phyloP scores from a whole-genome alignment of 2,329 filamentous ascomycete species.

The Alternaria sp. region DNA sequence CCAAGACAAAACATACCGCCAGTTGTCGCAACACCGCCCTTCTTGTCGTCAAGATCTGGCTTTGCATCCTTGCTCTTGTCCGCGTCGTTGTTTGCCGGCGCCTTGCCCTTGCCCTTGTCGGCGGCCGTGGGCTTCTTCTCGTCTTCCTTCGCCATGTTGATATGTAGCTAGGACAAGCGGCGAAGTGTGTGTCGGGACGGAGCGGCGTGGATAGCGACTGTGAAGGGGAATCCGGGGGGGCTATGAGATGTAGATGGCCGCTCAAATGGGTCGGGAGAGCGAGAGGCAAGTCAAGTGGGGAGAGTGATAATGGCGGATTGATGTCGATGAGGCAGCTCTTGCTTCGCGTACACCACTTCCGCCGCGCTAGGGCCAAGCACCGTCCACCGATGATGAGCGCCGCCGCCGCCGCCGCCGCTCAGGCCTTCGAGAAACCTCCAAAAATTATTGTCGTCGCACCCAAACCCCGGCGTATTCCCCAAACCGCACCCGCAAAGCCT shows the following conservation, averaged over 20 bases:
- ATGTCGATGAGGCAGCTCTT: slow-evolving; percentile 45
- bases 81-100: slow-evolving; percentile 69
- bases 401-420: neutral
- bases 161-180: slow-evolving; percentile 47
- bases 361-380: slow-evolving; percentile 34
- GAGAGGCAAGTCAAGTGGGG: slow-evolving; percentile 21
- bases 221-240: slow-evolving; percentile 1
- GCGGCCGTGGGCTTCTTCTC: slow-evolving; percentile 81
- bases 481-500: neutral
- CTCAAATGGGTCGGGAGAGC: slow-evolving; percentile 19
- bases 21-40: slow-evolving; percentile 72
- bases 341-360: slow-evolving; percentile 23
- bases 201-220: slow-evolving; percentile 20
- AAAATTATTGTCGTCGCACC: slow-evolving; percentile 27
- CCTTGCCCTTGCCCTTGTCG: slow-evolving; percentile 98
- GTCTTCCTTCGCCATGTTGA: slow-evolving; percentile 89
- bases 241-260: slow-evolving; percentile 2
- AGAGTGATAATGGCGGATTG: slow-evolving; percentile 31
- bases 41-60: slow-evolving; percentile 80
- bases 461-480: slow-evolving; percentile 3
- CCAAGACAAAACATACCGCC: slow-evolving; percentile 55
- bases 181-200: slow-evolving; percentile 34
- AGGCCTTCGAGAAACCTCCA: slow-evolving; percentile 30
- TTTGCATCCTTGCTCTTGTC: slow-evolving; percentile 65
- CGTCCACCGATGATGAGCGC: slow-evolving; percentile 29